phyloP scores from a whole-genome alignment of 441 rosid species.

The Erodium chrysanthum region DNA sequence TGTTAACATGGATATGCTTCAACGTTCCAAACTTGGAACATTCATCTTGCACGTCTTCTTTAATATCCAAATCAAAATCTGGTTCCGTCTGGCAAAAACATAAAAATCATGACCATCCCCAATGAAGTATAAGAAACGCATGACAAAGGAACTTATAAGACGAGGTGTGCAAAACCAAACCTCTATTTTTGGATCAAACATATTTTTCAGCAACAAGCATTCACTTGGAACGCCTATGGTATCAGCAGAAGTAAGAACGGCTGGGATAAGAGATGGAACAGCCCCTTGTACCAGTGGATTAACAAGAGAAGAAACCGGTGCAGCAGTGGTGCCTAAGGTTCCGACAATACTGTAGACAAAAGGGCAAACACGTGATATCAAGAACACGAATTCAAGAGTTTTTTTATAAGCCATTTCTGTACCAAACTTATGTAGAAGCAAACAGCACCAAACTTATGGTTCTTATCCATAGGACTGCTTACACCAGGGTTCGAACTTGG shows the following conservation, averaged over 20 bases:
- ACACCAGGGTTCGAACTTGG: too few species aligned
- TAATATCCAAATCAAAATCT: slow-evolving; percentile 78
- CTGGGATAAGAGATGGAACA: slow-evolving; percentile 40
- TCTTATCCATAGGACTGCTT: too few species aligned
- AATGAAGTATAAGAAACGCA: neutral
- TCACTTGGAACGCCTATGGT: slow-evolving; percentile 73
- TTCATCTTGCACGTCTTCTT: slow-evolving; percentile 79
- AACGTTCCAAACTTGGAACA: slow-evolving; percentile 66
- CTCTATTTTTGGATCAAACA: slow-evolving; percentile 90
- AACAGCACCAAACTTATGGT: too few species aligned
- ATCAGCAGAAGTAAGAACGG: slow-evolving; percentile 38
- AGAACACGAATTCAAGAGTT: slow-evolving; percentile 1
- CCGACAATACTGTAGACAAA: slow-evolving; percentile 32
- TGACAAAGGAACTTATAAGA: neutral
- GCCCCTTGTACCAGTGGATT: slow-evolving; percentile 43
- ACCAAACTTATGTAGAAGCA: too few species aligned
- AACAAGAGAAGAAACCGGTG: slow-evolving; percentile 36
- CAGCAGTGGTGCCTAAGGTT: slow-evolving; percentile 23
- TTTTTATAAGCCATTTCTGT: too few species aligned
- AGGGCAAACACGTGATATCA: slow-evolving; percentile 12
- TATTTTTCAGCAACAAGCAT: slow-evolving; percentile 77
- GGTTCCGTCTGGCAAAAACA: slow-evolving; percentile 51
- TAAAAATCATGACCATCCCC: neutral
- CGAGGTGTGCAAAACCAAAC: slow-evolving; percentile 20
- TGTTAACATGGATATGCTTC: slow-evolving; percentile 77